These are phyloP conservation scores for Blastobotrys chiropterorum DNA, from an alignment of 805 yeast species.

Conservation along the genomic window DNA sequence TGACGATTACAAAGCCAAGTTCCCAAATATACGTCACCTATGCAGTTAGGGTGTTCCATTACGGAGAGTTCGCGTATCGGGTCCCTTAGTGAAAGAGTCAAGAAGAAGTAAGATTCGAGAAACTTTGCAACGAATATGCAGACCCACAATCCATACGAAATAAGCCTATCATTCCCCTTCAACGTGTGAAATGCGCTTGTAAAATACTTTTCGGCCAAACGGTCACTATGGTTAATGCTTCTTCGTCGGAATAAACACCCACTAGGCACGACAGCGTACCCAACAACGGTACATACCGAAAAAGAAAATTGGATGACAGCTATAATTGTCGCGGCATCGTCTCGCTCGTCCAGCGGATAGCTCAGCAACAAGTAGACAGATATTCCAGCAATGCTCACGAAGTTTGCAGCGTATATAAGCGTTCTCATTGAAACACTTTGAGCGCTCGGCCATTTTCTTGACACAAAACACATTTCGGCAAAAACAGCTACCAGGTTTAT, in stretches of 20 bases:
- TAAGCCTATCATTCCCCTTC: constrained; percentile 87
- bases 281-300: constrained; percentile 74
- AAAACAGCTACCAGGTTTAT: constrained; percentile 84
- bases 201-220: constrained; percentile 90
- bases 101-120: constrained; percentile 85
- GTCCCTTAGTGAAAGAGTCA: constrained; percentile 84
- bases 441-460: constrained; percentile 99
- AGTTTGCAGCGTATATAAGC: constrained; percentile 35
- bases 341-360: constrained; percentile 29
- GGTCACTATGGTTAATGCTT: constrained; percentile 26
- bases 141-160: constrained; percentile 89
- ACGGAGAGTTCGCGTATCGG: constrained; percentile 86
- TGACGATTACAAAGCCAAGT: constrained; percentile 72
- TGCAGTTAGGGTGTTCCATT: constrained; percentile 78
- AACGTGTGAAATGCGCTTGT: constrained; percentile 85
- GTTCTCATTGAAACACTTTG: constrained; percentile 73
- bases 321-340: constrained; percentile 67
- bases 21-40: constrained; percentile 91
- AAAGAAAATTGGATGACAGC: constrained; percentile 85
- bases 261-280: constrained; percentile 91
- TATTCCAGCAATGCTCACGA: constrained; percentile 75
- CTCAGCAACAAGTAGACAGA: constrained; percentile 64
- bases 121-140: constrained; percentile 85
- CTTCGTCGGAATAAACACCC: constrained; percentile 86
- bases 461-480: constrained; percentile 93